These are phyloP conservation scores for Populus hybrid DNA, from an alignment of 441 rosid genomes.

Conservation along the genomic window DNA sequence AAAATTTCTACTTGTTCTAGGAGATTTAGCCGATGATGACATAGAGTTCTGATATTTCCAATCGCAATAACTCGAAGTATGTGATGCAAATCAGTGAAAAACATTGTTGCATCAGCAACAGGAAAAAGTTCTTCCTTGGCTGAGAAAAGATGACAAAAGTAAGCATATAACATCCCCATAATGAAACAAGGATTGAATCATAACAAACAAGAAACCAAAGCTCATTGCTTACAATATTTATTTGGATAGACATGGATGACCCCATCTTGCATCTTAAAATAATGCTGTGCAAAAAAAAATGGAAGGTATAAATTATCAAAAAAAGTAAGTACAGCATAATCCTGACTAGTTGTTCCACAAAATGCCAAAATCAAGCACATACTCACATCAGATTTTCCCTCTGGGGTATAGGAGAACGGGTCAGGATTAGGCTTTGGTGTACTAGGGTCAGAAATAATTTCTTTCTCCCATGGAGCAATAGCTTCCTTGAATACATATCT, in stretches of 20 bases:
- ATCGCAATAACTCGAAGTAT: constrained; percentile 84
- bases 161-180: neutral
- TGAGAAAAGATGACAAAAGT: constrained; percentile 26
- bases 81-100: constrained; percentile 94
- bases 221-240: constrained; percentile 62
- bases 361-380: neutral
- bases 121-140: constrained; percentile 84
- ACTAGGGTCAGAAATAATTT: constrained; percentile 90
- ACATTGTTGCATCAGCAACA: constrained; percentile 90
- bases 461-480: constrained; percentile 95
- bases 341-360: neutral
- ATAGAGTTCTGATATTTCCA: constrained; percentile 93
- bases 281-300: constrained; percentile 52
- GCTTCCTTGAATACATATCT: constrained; percentile 81
- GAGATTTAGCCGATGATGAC: constrained; percentile 90
- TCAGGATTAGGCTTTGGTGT: constrained; percentile 92
- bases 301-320: constrained; percentile 17
- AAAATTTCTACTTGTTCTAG: constrained; percentile 70
- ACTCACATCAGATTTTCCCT: constrained; percentile 79
- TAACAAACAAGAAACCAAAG: constrained; percentile 5
- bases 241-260: constrained; percentile 80
- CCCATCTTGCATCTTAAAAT: constrained; percentile 95
- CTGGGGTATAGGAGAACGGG: constrained; percentile 74
- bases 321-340: neutral
- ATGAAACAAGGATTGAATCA: constrained; percentile 5